phyloP scores from a whole-genome alignment of 768 basidiomycete genomes.

The Tricholoma sp. region DNA sequence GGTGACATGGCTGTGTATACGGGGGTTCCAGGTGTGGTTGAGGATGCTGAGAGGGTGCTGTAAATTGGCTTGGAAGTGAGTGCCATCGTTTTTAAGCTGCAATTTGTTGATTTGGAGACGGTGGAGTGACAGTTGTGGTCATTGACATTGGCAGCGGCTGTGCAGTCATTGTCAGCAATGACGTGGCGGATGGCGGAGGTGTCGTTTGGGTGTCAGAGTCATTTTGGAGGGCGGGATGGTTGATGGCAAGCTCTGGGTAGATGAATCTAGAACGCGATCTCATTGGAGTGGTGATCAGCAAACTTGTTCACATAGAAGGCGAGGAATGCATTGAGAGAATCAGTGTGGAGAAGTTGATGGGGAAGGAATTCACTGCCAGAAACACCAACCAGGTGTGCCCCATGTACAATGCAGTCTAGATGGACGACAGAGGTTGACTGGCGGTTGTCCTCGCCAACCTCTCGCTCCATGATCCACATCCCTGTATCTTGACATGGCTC shows the following conservation, averaged over 20 bases:
- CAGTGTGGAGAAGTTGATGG: conserved; percentile 12
- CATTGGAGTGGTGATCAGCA: conserved; percentile 27
- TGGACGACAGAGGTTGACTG: conserved; percentile 18
- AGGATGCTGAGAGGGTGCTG: no score
- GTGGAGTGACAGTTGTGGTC: no score
- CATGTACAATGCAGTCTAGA: conserved; percentile 22
- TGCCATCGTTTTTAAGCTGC: no score
- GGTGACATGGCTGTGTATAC: not conserved
- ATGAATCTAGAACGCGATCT: conserved; percentile 18
- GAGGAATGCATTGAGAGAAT: conserved; percentile 20
- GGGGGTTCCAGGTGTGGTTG: not conserved
- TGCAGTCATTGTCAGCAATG: no score
- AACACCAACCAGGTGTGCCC: conserved; percentile 25
- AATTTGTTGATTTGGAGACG: no score
- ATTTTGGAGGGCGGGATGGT: not conserved
- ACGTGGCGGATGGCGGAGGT: no score
- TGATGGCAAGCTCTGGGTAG: not conserved
- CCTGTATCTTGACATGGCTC: conserved; percentile 1
- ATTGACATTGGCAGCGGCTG: no score
- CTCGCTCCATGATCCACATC: conserved; percentile 10
- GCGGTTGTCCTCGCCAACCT: conserved; percentile 3
- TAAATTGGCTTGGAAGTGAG: no score
- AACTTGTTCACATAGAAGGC: conserved; percentile 26
- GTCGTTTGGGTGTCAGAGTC: no score
- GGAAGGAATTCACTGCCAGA: conserved; percentile 19